These are phyloP conservation scores for Malassezia vespertilionis DNA, from an alignment of 1,284 basidiomycete species.

Conservation along the genomic window DNA sequence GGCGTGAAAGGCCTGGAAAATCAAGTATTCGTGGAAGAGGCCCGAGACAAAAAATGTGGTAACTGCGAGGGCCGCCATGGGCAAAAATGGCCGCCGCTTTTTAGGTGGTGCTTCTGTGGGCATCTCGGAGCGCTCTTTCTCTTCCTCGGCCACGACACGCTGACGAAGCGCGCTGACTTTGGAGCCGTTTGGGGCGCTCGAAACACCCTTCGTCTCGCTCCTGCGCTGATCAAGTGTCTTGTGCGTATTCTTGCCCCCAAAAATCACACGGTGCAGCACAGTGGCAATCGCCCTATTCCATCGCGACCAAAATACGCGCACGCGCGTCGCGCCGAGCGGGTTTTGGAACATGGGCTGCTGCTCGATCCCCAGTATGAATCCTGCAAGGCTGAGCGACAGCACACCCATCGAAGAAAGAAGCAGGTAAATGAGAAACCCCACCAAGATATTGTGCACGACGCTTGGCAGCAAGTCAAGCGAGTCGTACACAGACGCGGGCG, in stretches of 20 bases:
- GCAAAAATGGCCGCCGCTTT: slow-evolving; percentile 24
- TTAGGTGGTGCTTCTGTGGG: slow-evolving; percentile 15
- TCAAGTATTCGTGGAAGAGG: slow-evolving; percentile 43
- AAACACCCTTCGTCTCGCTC: slow-evolving; percentile 2
- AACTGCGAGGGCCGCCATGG: slow-evolving; percentile 28
- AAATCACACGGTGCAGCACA: slow-evolving; percentile 45
- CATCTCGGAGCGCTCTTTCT: slow-evolving; percentile 1
- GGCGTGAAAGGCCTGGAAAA: slow-evolving; percentile 22
- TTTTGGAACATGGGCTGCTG: slow-evolving; percentile 46
- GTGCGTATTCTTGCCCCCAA: slow-evolving; percentile 25
- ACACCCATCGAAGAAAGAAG: slow-evolving; percentile 4
- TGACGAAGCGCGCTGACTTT: not conserved
- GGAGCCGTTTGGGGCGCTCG: not conserved
- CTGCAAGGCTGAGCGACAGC: slow-evolving; percentile 14
- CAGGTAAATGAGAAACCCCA: slow-evolving; percentile 18
- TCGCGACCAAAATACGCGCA: slow-evolving; percentile 45
- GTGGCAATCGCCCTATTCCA: slow-evolving; percentile 46
- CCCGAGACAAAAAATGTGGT: slow-evolving; percentile 41
- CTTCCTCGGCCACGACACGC: not conserved
- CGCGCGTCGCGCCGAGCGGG: slow-evolving; percentile 39
- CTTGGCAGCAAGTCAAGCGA: slow-evolving; percentile 17
- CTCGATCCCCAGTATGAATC: slow-evolving; percentile 37
- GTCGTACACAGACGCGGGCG: slow-evolving; percentile 28
- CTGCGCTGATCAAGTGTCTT: slow-evolving; percentile 19
- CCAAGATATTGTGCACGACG: slow-evolving; percentile 32